These are phyloP conservation scores for Samsoniella hepiali DNA, from an alignment of 2,329 filamentous ascomycete species.

Conservation along the genomic window DNA sequence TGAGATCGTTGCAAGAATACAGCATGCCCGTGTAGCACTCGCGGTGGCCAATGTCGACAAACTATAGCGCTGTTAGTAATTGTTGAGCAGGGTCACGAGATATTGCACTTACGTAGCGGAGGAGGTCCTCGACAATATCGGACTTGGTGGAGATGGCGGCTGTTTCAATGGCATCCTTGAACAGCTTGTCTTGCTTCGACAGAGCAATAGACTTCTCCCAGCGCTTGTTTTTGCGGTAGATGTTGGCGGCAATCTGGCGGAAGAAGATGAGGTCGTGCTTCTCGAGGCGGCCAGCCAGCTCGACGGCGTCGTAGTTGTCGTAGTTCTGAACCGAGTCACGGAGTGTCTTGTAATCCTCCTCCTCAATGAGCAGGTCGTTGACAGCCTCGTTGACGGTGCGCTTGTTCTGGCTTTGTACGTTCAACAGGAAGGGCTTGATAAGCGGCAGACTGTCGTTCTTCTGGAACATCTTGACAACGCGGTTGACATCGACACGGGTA, in stretches of 20 bases:
- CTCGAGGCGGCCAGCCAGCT: slow-evolving; percentile 87
- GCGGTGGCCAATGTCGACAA: slow-evolving; percentile 97
- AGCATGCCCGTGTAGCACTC: slow-evolving; percentile 99
- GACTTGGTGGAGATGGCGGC: slow-evolving; percentile 85
- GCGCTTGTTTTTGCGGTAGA: slow-evolving; percentile 99
- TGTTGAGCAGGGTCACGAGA: neutral
- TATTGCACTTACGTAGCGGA: slow-evolving; percentile 81
- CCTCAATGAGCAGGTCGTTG: slow-evolving; percentile 95
- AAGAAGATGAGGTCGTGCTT: slow-evolving; percentile 99
- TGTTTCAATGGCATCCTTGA: slow-evolving; percentile 99
- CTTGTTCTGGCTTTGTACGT: slow-evolving; percentile 97
- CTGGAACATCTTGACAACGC: slow-evolving; percentile 98
- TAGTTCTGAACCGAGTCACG: slow-evolving; percentile 97
- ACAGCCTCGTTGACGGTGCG: slow-evolving; percentile 96
- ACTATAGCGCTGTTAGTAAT: slow-evolving; percentile 55
- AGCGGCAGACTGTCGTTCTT: slow-evolving; percentile 97
- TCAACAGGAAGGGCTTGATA: slow-evolving; percentile 98
- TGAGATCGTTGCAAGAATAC: slow-evolving; percentile 96
- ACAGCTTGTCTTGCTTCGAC: slow-evolving; percentile 98
- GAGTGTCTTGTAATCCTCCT: slow-evolving; percentile 98
- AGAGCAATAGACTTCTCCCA: slow-evolving; percentile 99
- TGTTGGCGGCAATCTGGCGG: slow-evolving; percentile 95
- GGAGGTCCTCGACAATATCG: slow-evolving; percentile 90
- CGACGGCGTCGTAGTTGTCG: slow-evolving; percentile 97
- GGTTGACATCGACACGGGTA: slow-evolving; percentile 94